Percentiles rank a stretch among this genome's conserved stretches.
Conservation (phyloP, 176 grass and related monocot species). For the Aegilops sharonensis region DNA sequence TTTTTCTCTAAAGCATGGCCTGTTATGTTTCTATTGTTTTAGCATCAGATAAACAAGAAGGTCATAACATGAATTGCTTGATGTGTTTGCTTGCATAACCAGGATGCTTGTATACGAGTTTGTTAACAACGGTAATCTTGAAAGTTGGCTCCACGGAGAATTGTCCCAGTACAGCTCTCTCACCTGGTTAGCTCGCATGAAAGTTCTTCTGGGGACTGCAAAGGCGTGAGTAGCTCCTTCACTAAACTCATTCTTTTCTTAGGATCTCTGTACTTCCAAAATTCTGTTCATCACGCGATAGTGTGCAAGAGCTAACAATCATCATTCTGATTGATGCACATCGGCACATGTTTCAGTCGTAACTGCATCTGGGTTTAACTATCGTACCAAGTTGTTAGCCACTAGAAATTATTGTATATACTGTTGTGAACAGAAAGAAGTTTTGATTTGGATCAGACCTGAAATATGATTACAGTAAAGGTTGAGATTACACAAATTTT, state of each 20-base stretch:
- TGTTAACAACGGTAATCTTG: constrained; percentile 93
- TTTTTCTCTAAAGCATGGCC: neutral
- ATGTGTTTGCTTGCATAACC: constrained; percentile 40
- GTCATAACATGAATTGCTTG: constrained; percentile 28
- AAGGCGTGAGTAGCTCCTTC: constrained; percentile 78
- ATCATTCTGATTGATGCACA: constrained; percentile 10
- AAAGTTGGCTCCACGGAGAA: constrained; percentile 95
- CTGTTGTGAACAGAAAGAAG: constrained; percentile 10
- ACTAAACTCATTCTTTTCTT: constrained; percentile 23
- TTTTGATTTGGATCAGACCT: neutral
- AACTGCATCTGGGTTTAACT: neutral
- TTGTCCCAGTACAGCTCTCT: constrained; percentile 80
- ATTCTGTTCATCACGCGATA: neutral
- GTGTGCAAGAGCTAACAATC: constrained; percentile 14
- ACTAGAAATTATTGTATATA: neutral
- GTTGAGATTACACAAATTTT: neutral
- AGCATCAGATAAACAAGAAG: constrained; percentile 5
- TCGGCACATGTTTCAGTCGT: neutral
- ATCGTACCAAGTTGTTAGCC: neutral
- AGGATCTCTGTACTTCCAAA: neutral
- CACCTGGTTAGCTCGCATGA: constrained; percentile 95
- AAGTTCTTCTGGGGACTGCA: constrained; percentile 86
- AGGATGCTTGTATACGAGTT: constrained; percentile 99
- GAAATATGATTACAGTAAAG: neutral
- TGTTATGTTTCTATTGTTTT: constrained; percentile 16